Evolutionary conservation across 345 rosid species (phyloP).

Genomic region (Gossypium sturtianum): DNA sequence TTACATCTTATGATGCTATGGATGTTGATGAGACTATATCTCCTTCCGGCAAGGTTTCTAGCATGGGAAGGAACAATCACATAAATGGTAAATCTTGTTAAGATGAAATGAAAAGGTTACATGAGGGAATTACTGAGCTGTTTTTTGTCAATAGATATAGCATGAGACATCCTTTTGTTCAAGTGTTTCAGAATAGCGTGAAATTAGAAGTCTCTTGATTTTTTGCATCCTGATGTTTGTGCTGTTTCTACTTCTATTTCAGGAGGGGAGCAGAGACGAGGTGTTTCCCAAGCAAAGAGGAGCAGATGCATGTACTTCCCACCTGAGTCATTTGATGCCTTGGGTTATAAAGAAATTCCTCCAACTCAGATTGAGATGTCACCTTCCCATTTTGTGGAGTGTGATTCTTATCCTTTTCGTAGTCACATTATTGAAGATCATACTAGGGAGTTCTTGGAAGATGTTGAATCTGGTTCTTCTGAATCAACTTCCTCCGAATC

Average conservation of each 20-base stretch:
- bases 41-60: constrained; percentile 38
- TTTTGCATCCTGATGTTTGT: constrained; percentile 24
- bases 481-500: constrained; percentile 48
- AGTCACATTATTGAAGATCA: constrained; percentile 40
- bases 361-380: constrained; percentile 37
- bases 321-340: constrained; percentile 39
- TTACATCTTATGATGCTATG: constrained; percentile 34
- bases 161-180: constrained; percentile 14
- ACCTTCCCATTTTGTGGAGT: constrained; percentile 38
- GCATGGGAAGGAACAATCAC: constrained; percentile 39
- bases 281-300: constrained; percentile 54
- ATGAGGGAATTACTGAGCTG: constrained; percentile 10
- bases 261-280: constrained; percentile 53
- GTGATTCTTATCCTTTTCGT: constrained; percentile 35
- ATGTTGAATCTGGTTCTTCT: constrained; percentile 48
- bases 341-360: constrained; percentile 48
- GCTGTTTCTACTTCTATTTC: constrained; percentile 30
- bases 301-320: constrained; percentile 46
- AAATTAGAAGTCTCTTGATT: constrained; percentile 9
- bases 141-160: constrained; percentile 18
- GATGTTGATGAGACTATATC: constrained; percentile 41
- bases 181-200: constrained; percentile 16
- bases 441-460: constrained; percentile 50
- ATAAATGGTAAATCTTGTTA: constrained; percentile 51
- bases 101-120: constrained; percentile 11